Conservation (phyloP, 2,329 filamentous ascomycete genomes). For the Aspergillus phoenicis region DNA sequence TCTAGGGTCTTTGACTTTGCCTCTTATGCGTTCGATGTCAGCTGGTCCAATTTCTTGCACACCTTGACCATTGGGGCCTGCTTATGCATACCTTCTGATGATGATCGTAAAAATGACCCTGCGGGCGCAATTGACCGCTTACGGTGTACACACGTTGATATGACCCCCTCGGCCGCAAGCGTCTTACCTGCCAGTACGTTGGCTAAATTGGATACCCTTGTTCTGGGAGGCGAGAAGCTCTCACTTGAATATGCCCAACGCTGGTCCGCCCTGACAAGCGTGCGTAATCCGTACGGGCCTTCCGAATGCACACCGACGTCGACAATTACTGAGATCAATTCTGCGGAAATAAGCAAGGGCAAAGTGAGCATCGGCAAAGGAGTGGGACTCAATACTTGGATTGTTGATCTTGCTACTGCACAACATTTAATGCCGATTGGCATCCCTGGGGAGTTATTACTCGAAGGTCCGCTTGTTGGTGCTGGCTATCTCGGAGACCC, state of each 20-base stretch:
- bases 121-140: constrained; percentile 50
- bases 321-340: neutral
- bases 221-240: constrained; percentile 29
- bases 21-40: constrained; percentile 53
- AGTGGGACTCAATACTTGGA: constrained; percentile 28
- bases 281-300: constrained; percentile 46
- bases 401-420: constrained; percentile 38
- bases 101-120: constrained; percentile 49
- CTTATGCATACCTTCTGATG: constrained; percentile 54
- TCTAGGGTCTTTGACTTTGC: constrained; percentile 41
- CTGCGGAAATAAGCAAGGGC: neutral
- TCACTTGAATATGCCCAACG: constrained; percentile 30
- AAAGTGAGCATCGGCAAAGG: constrained; percentile 25
- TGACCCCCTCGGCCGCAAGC: constrained; percentile 59
- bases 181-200: constrained; percentile 18
- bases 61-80: constrained; percentile 57
- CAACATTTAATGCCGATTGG: constrained; percentile 41
- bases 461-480: constrained; percentile 22
- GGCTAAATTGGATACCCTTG: constrained; percentile 28
- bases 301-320: constrained; percentile 35
- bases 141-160: constrained; percentile 54
- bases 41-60: constrained; percentile 53
- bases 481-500: constrained; percentile 28
- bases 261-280: constrained; percentile 38
- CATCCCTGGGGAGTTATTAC: constrained; percentile 42